Evolutionary conservation across 768 basidiomycete genomes (phyloP), one percentile per base, ranked within the genome.

Genomic region (Neoboletus subvelutipes): DNA sequence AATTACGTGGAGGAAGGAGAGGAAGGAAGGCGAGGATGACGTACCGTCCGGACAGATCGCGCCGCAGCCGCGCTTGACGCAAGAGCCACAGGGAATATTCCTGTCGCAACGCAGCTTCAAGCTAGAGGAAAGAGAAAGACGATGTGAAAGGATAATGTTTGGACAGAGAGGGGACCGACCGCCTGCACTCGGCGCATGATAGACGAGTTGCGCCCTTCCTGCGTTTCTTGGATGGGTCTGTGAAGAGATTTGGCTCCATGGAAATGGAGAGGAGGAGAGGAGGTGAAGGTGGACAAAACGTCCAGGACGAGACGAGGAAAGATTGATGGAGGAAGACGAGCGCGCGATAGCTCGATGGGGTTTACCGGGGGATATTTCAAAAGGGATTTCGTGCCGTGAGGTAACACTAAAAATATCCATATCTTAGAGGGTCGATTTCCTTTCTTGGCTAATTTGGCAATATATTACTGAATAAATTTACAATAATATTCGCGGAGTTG

Each of bases 41-140:
- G 56, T 69, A 86, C 86, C 74, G 68, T 92, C 90, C 49, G 90
- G 90, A 70, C 90, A 92, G 60, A 92, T 91, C 54, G 88, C 85
- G 49, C 84, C 86, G 65, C 87, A 89, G 13, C 87, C 88, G 59
- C 87, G 80, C 72, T 92, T 92, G 22, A 90, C 82, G 64, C 90
- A 92, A 1, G 88, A 90, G 60, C 86, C 81, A 64, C 90, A 92
- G 11, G 90, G 90, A 62, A 90, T 78, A 29, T 78, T 79, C 64
- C 90, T 81, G 76, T 92, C 89, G 71, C 90, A 92, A 7, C 71
- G 72, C 39, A 72, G 58, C 61, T 72, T 72, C 49, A 72, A 52
- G 52, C 71, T 72, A 28, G n/a, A 4, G 46, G 12, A 18, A 2
- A 37, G 42, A 11, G 0, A 18, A 2, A 37, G 42, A 11, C 0